Evolutionary conservation across 1,284 basidiomycete genomes (phyloP), one percentile per base, ranked within the genome.

Genomic region (Inonotus hispidus): DNA sequence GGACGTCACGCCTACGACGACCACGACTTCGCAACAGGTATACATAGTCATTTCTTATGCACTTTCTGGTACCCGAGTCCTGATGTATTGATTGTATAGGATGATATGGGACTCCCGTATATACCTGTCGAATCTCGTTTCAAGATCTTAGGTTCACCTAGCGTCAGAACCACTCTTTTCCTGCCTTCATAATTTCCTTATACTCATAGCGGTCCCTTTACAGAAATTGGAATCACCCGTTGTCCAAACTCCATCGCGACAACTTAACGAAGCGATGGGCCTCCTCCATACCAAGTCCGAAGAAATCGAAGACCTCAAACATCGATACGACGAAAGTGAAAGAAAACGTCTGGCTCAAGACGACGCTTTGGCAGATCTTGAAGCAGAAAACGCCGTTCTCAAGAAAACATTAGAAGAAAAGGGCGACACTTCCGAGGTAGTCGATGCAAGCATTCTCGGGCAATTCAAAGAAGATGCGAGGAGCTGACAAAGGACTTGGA

Each of bases 211-310:
- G 39, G 13, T 4, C n/a, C 21, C 57, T 50, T n/a, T 50, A 35
- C 27, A 63, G 61, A 62, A 59, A 54, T 32, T 59, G 37, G 38
- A 39, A 32, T 37, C 37, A 23, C 19, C 58, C 27, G 38, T 58
- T 23, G 66, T 68, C 1, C 66, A 73, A 37, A 67, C 68, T 1
- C 71, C 73, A 16, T 67, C 66, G 37, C 66, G 68, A 32, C 68
- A 68, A 43, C 67, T 74, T 5, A 70, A 69, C 23, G 64, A 72
- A 38, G 73, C 72, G 0, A 58, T 76, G 11, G 71, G 70, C 4
- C 59, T 75, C 25, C 68, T 75, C 21, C 68, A 75, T 47, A 61
- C 69, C 35, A 75, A 76, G 60, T 75, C 74, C 1, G 73, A 74
- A 56, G 75, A 75, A 56, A 76, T 76, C n/a, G 65, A 72, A 11